Evolutionary conservation across 371 early-diverging fungal species (phyloP), one percentile per base, ranked within the genome.

Genomic region (Nematocida minor): DNA sequence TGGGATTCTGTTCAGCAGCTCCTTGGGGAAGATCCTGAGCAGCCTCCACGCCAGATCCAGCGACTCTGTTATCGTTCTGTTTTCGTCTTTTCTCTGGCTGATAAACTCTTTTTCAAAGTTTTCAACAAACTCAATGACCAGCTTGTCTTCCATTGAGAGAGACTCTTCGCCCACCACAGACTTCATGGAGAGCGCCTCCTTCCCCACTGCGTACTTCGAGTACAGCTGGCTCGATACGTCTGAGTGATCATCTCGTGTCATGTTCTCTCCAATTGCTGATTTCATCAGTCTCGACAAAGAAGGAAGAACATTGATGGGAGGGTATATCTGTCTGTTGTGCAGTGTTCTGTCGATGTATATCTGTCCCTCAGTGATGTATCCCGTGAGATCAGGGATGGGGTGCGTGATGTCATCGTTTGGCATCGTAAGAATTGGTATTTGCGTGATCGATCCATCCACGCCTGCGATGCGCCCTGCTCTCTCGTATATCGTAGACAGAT

Each of bases 321-420:
- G 99, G 88, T 97, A 99, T 82, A 99, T 94, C 86, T 96, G 97
- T 81, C 96, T 92, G 88, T 99, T 97, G 87, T 97, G 89, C 70
- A 99, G 88, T 86, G 95, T 94, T 83, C 99, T 92, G 87, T 99
- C 99, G 64, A 99, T 90, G 85, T 94, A 99, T 83, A 99, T 95
- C 87, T 99, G 98, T 36, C 99, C 99, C 87, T 99, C 99, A 36
- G 99, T 99, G 87, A 99, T 99, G 86, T 96, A 99, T 60, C 99
- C 99, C 44, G 99, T 99, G 85, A 99, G 89, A 89, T 99, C 99
- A n/a, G 98, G 99, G 85, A 99, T 97, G 67, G 99, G 99, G 85
- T 99, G 99, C 44, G 99, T 99, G 80, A 99, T 99, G 88, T 99
- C 96, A 89, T 99, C 98, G 89, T 97, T 97, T 62, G 99, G 99